Percentiles rank a stretch among this genome's conserved stretches.
Conservation (phyloP, 805 yeast species). For the Metschnikowia hibisci region DNA sequence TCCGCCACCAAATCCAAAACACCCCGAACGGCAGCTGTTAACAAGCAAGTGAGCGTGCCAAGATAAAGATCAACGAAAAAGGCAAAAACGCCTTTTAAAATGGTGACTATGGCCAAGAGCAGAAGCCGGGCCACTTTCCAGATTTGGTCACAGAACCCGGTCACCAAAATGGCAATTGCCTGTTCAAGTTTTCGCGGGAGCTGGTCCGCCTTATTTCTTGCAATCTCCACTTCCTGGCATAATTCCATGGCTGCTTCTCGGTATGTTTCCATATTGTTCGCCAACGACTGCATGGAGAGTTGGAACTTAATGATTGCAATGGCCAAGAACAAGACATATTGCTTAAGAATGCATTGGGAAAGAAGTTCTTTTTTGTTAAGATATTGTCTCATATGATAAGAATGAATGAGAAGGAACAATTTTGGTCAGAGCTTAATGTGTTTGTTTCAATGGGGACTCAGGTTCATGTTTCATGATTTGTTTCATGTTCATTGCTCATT, state of each 20-base stretch:
- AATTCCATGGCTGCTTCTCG: slow-evolving; percentile 15
- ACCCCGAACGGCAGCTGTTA: slow-evolving; percentile 70
- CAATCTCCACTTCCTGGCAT: slow-evolving; percentile 46
- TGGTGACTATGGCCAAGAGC: slow-evolving; percentile 55
- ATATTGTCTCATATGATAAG: slow-evolving; percentile 23
- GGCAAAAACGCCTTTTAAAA: slow-evolving; percentile 9
- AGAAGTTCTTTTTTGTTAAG: slow-evolving; percentile 50
- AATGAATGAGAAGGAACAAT: not conserved
- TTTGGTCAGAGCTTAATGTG: too few species aligned
- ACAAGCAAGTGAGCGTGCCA: slow-evolving; percentile 84
- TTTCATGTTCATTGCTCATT: too few species aligned
- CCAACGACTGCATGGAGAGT: slow-evolving; percentile 3
- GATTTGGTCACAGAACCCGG: slow-evolving; percentile 1
- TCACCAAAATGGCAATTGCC: not conserved
- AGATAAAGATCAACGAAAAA: slow-evolving; percentile 51
- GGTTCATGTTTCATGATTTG: too few species aligned
- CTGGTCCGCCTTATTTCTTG: slow-evolving; percentile 26
- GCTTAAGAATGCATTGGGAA: slow-evolving; percentile 65
- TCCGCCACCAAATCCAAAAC: slow-evolving; percentile 48
- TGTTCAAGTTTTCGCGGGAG: slow-evolving; percentile 46
- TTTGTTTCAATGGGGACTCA: too few species aligned
- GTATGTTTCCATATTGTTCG: not conserved
- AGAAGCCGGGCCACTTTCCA: slow-evolving; percentile 3
- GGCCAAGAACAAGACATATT: slow-evolving; percentile 52
- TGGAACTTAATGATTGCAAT: slow-evolving; percentile 42